Conservation (phyloP, 1,284 basidiomycete species). For the Anthracocystis panici-leucophaei region DNA sequence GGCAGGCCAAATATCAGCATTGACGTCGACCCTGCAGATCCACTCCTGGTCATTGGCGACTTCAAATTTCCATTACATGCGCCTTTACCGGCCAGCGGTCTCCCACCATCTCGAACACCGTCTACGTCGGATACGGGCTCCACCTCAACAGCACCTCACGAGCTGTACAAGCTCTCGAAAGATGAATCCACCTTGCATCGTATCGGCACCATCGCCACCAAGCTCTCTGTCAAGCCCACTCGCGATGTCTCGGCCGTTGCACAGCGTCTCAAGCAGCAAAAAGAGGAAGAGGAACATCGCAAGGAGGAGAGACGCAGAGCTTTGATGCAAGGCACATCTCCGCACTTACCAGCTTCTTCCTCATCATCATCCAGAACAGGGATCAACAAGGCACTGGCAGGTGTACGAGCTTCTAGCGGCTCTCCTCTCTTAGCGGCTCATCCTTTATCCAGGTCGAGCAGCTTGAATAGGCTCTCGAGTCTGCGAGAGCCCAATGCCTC, state of each 20-base stretch:
- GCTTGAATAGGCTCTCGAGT: conserved; percentile 34
- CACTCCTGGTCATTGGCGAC: conserved; percentile 31
- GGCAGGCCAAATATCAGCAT: conserved; percentile 18
- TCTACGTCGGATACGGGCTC: not conserved
- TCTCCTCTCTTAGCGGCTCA: conserved; percentile 14
- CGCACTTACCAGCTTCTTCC: conserved; percentile 17
- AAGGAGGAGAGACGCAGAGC: conserved; percentile 43
- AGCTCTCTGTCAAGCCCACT: conserved; percentile 41
- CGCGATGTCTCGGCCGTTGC: conserved; percentile 42
- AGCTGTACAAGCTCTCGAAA: conserved; percentile 39
- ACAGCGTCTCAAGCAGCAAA: conserved; percentile 47
- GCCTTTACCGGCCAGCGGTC: conserved; percentile 15
- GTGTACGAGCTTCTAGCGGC: conserved; percentile 5
- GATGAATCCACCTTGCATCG: conserved; percentile 38
- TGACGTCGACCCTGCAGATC: conserved; percentile 27
- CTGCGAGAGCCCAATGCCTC: conserved; percentile 18
- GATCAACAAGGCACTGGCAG: conserved; percentile 25
- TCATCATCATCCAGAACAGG: conserved; percentile 25
- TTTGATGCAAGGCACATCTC: conserved; percentile 39
- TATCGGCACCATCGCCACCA: conserved; percentile 36
- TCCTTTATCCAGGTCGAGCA: conserved; percentile 35
- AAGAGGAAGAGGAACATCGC: conserved; percentile 48
- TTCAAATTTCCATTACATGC: conserved; percentile 26
- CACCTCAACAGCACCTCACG: conserved; percentile 37
- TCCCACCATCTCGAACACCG: not conserved